Conservation (phyloP, 1,284 basidiomycete genomes). For the Peniophora sp. region DNA sequence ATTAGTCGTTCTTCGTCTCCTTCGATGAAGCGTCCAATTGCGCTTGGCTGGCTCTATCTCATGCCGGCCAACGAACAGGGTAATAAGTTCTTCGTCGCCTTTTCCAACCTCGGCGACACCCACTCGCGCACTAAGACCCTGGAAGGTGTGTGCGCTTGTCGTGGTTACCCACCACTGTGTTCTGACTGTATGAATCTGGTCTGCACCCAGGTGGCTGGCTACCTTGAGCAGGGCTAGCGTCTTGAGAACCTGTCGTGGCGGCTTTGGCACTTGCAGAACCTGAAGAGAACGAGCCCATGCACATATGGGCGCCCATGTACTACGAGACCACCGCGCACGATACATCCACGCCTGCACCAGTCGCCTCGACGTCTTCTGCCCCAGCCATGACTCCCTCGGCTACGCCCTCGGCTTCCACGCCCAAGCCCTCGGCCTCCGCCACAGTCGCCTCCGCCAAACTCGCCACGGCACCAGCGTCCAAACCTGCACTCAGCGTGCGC, state of each 20-base stretch:
- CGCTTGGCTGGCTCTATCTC: not conserved
- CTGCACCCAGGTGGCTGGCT: slow-evolving; percentile 79
- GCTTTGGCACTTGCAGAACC: slow-evolving; percentile 48
- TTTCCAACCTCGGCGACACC: slow-evolving; percentile 75
- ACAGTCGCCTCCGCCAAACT: slow-evolving; percentile 14
- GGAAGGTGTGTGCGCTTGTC: slow-evolving; percentile 53
- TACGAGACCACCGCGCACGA: slow-evolving; percentile 32
- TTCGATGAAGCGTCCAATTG: no score
- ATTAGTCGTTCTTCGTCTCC: no score
- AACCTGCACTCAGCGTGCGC: not conserved
- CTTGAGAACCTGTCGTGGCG: slow-evolving; percentile 85
- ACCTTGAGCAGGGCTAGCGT: slow-evolving; percentile 77
- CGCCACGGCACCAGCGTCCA: slow-evolving; percentile 24
- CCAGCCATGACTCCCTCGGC: slow-evolving; percentile 46
- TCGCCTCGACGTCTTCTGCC: slow-evolving; percentile 72
- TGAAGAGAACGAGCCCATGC: slow-evolving; percentile 78
- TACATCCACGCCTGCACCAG: slow-evolving; percentile 34
- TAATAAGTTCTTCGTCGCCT: slow-evolving; percentile 67
- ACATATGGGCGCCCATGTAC: slow-evolving; percentile 78
- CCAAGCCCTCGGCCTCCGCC: no score
- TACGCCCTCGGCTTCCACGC: not conserved
- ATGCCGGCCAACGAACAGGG: not conserved
- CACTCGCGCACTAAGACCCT: slow-evolving; percentile 80
- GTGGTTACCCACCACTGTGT: not conserved
- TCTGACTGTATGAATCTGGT: slow-evolving; percentile 34